phyloP scores from a whole-genome alignment of 2,329 filamentous ascomycete species.

The Colletotrichum australisinense region DNA sequence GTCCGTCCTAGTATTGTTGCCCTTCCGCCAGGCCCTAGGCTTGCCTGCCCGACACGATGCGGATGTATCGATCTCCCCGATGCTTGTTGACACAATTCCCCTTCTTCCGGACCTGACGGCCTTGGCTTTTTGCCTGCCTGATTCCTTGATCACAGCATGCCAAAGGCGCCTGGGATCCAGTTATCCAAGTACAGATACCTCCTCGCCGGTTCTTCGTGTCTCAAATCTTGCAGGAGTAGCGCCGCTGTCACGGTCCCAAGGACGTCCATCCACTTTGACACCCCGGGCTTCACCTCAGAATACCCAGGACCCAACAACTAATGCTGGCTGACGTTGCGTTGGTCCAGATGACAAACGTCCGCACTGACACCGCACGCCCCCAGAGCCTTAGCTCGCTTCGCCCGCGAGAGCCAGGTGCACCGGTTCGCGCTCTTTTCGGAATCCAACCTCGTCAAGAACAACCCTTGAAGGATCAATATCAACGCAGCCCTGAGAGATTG shows the following conservation, averaged over 20 bases:
- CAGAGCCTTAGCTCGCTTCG: constrained; percentile 15
- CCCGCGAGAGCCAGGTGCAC: constrained; percentile 5
- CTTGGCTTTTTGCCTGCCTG: not conserved
- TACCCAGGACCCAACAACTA: constrained; percentile 3
- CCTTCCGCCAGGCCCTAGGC: not conserved
- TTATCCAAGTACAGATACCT: constrained; percentile 7
- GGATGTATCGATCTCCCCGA: constrained; percentile 12
- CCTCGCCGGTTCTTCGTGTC: not conserved
- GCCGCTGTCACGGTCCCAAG: not conserved
- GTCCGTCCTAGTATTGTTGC: constrained; percentile 22
- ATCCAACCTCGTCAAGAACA: constrained; percentile 15
- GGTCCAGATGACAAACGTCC: not conserved
- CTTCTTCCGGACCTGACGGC: not conserved
- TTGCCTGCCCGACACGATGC: not conserved
- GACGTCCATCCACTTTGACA: not conserved
- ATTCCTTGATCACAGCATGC: constrained; percentile 1
- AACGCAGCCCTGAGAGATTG: constrained; percentile 13
- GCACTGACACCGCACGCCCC: not conserved
- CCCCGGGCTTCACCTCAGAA: not conserved
- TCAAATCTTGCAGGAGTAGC: not conserved
- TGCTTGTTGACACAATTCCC: not conserved
- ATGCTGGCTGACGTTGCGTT: constrained; percentile 24
- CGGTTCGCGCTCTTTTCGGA: constrained; percentile 19
- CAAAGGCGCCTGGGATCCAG: not conserved
- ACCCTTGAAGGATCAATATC: not conserved